phyloP scores from a whole-genome alignment of 768 basidiomycete species.

The Suillus weaverae region DNA sequence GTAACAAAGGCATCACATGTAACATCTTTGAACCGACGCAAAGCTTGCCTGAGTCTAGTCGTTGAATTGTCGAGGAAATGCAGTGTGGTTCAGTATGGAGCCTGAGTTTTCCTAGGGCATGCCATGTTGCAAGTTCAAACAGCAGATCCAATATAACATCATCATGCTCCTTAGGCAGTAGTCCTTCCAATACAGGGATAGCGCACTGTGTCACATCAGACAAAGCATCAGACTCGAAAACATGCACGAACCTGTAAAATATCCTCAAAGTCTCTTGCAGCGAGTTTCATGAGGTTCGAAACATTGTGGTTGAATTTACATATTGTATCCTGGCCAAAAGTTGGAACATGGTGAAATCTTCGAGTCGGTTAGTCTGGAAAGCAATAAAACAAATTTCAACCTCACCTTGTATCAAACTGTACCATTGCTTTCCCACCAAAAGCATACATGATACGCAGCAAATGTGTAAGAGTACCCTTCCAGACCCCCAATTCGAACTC shows the following conservation, averaged over 20 bases:
- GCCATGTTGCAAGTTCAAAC: slow-evolving; percentile 21
- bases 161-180: slow-evolving; percentile 16
- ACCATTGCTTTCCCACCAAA: slow-evolving; percentile 2
- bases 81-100: slow-evolving; percentile 19
- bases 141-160: slow-evolving; percentile 13
- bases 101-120: slow-evolving; percentile 17
- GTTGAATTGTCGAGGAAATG: slow-evolving; percentile 14
- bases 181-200: slow-evolving; percentile 16
- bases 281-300: slow-evolving; percentile 18
- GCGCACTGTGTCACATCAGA: slow-evolving; percentile 23
- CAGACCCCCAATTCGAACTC: slow-evolving; percentile 39
- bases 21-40: slow-evolving; percentile 24
- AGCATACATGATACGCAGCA: slow-evolving; percentile 31
- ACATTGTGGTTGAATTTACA: slow-evolving; percentile 6
- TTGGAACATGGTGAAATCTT: slow-evolving; percentile 16
- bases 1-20: slow-evolving; percentile 31
- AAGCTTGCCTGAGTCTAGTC: slow-evolving; percentile 10
- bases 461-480: slow-evolving; percentile 35
- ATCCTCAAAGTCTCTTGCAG: slow-evolving; percentile 15
- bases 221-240: background rate
- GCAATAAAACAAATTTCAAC: background rate
- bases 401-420: background rate
- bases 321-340: slow-evolving; percentile 13
- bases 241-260: slow-evolving; percentile 8
- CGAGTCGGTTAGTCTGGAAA: background rate